Evolutionary conservation across 345 rosid species (phyloP).

Genomic region (Excoecaria cochinchinensis): DNA sequence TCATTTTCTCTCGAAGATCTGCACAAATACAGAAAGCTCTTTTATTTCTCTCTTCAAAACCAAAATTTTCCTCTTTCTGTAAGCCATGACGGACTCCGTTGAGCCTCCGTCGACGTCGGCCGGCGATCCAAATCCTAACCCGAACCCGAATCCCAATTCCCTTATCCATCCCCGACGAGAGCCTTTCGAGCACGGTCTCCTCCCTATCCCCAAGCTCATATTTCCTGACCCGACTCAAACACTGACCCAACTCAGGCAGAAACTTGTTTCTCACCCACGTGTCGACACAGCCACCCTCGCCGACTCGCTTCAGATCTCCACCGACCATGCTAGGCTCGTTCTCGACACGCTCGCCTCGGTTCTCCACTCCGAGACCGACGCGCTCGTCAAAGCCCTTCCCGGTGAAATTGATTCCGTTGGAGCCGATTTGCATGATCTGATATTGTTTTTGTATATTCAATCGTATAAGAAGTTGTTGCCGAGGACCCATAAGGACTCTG

Average conservation of each 20-base stretch:
- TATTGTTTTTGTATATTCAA: conserved; percentile 82
- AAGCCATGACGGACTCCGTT: conserved; percentile 16
- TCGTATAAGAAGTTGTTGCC: conserved; percentile 91
- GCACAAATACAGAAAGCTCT: conserved; percentile 5
- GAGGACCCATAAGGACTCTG: conserved; percentile 89
- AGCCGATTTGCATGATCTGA: conserved; percentile 84
- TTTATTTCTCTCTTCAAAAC: not conserved
- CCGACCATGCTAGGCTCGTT: conserved; percentile 81
- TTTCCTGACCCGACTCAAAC: conserved; percentile 79
- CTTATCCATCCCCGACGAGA: conserved; percentile 82
- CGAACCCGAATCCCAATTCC: conserved; percentile 35
- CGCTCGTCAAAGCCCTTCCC: conserved; percentile 49
- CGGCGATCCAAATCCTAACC: not conserved
- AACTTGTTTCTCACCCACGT: conserved; percentile 47
- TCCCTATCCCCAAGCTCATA: conserved; percentile 89
- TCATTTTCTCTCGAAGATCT: conserved; percentile 13
- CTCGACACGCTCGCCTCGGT: conserved; percentile 86
- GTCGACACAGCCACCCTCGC: conserved; percentile 63
- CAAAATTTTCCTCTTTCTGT: conserved; percentile 1
- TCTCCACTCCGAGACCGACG: conserved; percentile 77
- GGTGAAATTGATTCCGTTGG: conserved; percentile 64
- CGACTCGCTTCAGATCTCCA: conserved; percentile 85
- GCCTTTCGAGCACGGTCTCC: conserved; percentile 94
- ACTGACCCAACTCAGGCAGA: conserved; percentile 66
- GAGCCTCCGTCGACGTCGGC: conserved; percentile 17